phyloP scores from a whole-genome alignment of 2,329 filamentous ascomycete genomes.

The Trichophyton mentagrophytes region DNA sequence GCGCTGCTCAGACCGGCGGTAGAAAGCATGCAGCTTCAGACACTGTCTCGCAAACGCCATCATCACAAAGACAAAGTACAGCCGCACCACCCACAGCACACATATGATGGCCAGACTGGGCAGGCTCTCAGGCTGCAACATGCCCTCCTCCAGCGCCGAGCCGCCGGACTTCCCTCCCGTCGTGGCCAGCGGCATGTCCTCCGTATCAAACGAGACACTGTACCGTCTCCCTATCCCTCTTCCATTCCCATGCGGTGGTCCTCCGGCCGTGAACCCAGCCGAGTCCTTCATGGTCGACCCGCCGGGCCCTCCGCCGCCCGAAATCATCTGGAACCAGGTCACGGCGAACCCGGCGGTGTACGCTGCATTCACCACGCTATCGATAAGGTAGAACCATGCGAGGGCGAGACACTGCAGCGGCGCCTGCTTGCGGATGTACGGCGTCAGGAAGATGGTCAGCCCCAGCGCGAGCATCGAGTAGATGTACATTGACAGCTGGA shows the following conservation, averaged over 20 bases:
- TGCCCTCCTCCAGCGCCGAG: constrained; percentile 47
- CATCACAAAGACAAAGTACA: constrained; percentile 76
- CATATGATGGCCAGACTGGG: constrained; percentile 68
- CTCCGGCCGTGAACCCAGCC: constrained; percentile 52
- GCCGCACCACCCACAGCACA: constrained; percentile 57
- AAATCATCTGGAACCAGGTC: constrained; percentile 72
- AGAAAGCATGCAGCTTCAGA: constrained; percentile 54
- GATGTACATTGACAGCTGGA: constrained; percentile 83
- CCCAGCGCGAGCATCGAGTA: constrained; percentile 65
- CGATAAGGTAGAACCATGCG: constrained; percentile 73
- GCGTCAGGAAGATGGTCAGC: constrained; percentile 56
- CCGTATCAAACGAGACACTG: constrained; percentile 45
- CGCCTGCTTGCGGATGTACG: constrained; percentile 65
- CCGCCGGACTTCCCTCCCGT: constrained; percentile 19
- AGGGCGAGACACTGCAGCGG: constrained; percentile 69
- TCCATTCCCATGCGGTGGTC: constrained; percentile 21
- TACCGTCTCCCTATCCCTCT: constrained; percentile 14
- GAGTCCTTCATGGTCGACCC: constrained; percentile 47
- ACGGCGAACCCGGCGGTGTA: constrained; percentile 75
- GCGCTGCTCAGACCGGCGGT: constrained; percentile 22
- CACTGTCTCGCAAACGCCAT: constrained; percentile 70
- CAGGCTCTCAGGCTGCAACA: constrained; percentile 54
- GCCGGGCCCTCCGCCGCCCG: constrained; percentile 39
- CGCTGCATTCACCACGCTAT: constrained; percentile 65
- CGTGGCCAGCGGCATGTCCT: constrained; percentile 25